Percentiles rank a stretch among this genome's conserved stretches.
phyloP scores from a whole-genome alignment of 495 filamentous ascomycete genomes.

The Aspergillus saccharolyticus region DNA sequence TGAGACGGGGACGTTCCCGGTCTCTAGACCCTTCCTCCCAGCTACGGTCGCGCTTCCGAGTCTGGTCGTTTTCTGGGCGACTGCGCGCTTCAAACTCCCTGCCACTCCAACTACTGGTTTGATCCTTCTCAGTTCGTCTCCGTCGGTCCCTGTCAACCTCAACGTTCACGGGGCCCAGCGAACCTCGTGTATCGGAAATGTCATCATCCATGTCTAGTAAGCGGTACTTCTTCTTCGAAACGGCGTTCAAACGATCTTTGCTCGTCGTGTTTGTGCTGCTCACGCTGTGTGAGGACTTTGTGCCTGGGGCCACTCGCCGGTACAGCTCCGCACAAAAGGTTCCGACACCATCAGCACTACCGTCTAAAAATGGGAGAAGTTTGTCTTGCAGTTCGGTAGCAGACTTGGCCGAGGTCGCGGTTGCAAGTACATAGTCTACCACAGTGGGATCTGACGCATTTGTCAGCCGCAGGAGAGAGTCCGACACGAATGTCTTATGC shows the following conservation, averaged over 20 bases:
- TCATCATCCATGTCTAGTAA: conserved; percentile 82
- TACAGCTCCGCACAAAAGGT: conserved; percentile 53
- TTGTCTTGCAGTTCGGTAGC: conserved; percentile 49
- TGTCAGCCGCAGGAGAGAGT: conserved; percentile 47
- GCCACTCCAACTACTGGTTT: conserved; percentile 32
- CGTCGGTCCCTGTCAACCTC: conserved; percentile 45
- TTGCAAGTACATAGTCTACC: conserved; percentile 59
- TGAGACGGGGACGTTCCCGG: conserved; percentile 45
- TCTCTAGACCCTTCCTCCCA: conserved; percentile 30
- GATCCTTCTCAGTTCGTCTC: conserved; percentile 44
- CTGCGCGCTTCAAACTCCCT: conserved; percentile 28
- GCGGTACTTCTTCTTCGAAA: conserved; percentile 64
- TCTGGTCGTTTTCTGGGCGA: conserved; percentile 32
- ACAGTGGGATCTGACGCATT: conserved; percentile 57
- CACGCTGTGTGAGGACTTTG: conserved; percentile 10
- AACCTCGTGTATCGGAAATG: conserved; percentile 28
- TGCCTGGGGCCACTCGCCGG: conserved; percentile 35
- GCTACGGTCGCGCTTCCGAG: conserved; percentile 41
- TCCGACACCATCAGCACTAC: conserved; percentile 41
- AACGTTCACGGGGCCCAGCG: conserved; percentile 46
- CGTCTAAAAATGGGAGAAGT: conserved; percentile 50
- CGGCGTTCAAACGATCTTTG: conserved; percentile 15
- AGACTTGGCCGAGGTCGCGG: conserved; percentile 51
- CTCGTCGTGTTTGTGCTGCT: conserved; percentile 2
- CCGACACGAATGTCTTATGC: conserved; percentile 42